Evolutionary conservation across 2,329 filamentous ascomycete genomes (phyloP), one percentile per base, ranked within the genome.

Genomic region (Clonostachys rosea): DNA sequence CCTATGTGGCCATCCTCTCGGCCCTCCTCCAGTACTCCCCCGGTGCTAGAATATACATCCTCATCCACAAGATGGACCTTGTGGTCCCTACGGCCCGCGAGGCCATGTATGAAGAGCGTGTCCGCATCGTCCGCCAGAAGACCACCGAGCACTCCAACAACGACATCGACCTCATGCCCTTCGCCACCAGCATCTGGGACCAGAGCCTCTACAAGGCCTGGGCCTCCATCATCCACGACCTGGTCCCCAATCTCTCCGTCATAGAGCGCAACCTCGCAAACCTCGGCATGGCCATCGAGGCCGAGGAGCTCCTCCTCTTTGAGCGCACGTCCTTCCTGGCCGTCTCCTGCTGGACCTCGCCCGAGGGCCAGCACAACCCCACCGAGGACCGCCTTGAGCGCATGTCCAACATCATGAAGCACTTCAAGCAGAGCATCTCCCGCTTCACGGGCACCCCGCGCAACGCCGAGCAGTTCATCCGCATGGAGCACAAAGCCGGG

Each of bases 61-160:
- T 99, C 41, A 88, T 99, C 55, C 94, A 99, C 83, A 99, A 99
- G 71, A 96, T 99, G 88, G 94, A 99, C 65, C 81, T 99, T 24
- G 90, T 97, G 43, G 87, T 91, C 55, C 81, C 84, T 37, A 81
- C 87, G 48, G 82, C 87, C 55, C 87, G 91, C 50, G 85, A 91
- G 61, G 74, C 82, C 49, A 83, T 96, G 53, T 96, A 95, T 66
- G 85, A 92, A 52, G 88, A 95, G 59, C 86, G 90, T 50, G 86
- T 91, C 20, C 76, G 81, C 33, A 74, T 91, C 47, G 89, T 96
- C 52, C 81, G 86, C 49, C 80, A 83, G 53, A 89, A 89, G 60
- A 91, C 88, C 3, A 58, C 65, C 39, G 79, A 83, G 59, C 59
- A 62, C 46, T 62, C 62, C 6, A 52, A 52, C 43, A 35, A 43